Conservation (phyloP, 495 filamentous ascomycete genomes). For the Aspergillus leporis region DNA sequence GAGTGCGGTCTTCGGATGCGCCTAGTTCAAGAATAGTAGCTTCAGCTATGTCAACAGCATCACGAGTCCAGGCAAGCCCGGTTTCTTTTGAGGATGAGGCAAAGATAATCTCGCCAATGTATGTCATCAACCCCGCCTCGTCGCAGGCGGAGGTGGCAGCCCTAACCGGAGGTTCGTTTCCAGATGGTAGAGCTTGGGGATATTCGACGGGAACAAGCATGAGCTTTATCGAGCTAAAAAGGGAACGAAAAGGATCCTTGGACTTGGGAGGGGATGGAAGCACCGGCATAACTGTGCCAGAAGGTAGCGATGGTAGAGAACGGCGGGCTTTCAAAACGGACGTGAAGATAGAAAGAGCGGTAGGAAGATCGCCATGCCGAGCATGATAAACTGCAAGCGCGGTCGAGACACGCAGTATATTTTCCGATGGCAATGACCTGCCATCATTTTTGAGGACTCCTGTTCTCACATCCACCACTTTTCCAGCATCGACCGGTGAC, state of each 20-base stretch:
- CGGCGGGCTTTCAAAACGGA: slow-evolving; percentile 77
- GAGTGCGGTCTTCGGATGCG: slow-evolving; percentile 40
- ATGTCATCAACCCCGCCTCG: slow-evolving; percentile 80
- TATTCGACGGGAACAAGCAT: slow-evolving; percentile 57
- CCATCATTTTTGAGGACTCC: slow-evolving; percentile 57
- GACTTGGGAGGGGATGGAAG: slow-evolving; percentile 59
- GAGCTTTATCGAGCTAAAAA: slow-evolving; percentile 36
- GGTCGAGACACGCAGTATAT: slow-evolving; percentile 72
- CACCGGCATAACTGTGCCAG: slow-evolving; percentile 30
- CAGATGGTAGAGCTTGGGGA: slow-evolving; percentile 64
- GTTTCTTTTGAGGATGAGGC: slow-evolving; percentile 60
- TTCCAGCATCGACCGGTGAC: slow-evolving; percentile 41
- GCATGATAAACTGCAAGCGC: slow-evolving; percentile 78
- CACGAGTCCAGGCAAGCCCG: slow-evolving; percentile 81
- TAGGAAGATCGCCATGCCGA: slow-evolving; percentile 55
- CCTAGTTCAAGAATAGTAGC: slow-evolving; percentile 39
- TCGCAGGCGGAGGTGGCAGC: slow-evolving; percentile 67
- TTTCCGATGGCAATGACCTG: slow-evolving; percentile 58
- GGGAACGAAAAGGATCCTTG: slow-evolving; percentile 48
- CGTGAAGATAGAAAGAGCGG: slow-evolving; percentile 81
- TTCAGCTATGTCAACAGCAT: slow-evolving; percentile 72
- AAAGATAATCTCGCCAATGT: slow-evolving; percentile 94
- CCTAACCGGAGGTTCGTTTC: slow-evolving; percentile 62
- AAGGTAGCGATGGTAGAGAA: slow-evolving; percentile 32
- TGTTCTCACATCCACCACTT: slow-evolving; percentile 59